Evolutionary conservation across 768 basidiomycete genomes (phyloP), one percentile per base, ranked within the genome.

Genomic region (Mycena pura): DNA sequence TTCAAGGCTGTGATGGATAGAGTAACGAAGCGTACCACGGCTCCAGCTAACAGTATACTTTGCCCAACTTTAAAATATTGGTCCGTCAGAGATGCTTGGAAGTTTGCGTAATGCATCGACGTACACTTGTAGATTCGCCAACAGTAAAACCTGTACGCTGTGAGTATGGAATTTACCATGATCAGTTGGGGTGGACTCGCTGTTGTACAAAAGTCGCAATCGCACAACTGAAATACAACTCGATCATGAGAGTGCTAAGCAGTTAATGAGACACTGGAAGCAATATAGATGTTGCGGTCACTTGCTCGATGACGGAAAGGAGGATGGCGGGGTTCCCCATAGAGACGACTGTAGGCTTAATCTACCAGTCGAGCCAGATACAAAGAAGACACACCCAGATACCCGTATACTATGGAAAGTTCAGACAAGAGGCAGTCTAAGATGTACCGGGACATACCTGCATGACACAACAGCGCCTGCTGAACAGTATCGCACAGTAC

Each of bases 131-230:
- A 54, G 13, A 54, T 54, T 43, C 52, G 27, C 39, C 39, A 54
- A 39, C 52, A 54, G 24, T 54, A 54, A 39, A 54, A 54, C 22
- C 50, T 52, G 36, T 34, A 38, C 5, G 21, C 10, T 3, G 50
- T 19, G 17, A 13, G 36, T 9, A 19, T 3, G n/a, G 22, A 5
- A 24, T 5, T 6, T 44, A 4, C 5, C 13, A 9, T 11, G 19
- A n/a, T n/a, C n/a, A n/a, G 10, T 27, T 36, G 7, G 32, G 13
- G n/a, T 5, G 7, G 13, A 11, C 50, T 4, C 3, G 39, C 55
- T 57, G 55, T 39, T 57, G 55, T 4, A 57, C 55, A 19, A 57
- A 27, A 8, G 32, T 46, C 14, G 44, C 55, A 21, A 57, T 57
- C 2, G 46, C 46, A 36, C 7, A 32, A 32, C 44, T 57, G 44